Conservation (phyloP, 345 rosid genomes). For the Hibiscus syriacus region DNA sequence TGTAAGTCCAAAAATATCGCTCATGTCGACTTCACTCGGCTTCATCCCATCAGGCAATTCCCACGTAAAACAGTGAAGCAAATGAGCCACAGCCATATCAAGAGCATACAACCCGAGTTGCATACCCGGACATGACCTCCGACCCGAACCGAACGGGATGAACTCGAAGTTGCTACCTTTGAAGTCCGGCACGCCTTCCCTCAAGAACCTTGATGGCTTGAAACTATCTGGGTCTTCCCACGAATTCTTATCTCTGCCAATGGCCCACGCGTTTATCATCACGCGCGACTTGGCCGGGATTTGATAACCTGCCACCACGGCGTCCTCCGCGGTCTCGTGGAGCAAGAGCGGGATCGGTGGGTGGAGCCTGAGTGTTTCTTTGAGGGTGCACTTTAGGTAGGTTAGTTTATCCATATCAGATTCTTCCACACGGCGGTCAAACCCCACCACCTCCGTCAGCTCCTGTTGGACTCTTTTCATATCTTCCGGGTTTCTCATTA, state of each 20-base stretch:
- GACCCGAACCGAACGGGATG: slow-evolving; percentile 84
- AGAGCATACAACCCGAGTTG: slow-evolving; percentile 78
- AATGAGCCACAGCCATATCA: slow-evolving; percentile 61
- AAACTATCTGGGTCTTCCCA: slow-evolving; percentile 77
- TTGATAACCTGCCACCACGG: slow-evolving; percentile 48
- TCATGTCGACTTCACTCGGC: slow-evolving; percentile 77
- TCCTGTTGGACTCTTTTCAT: slow-evolving; percentile 62
- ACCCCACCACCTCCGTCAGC: slow-evolving; percentile 66
- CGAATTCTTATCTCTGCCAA: slow-evolving; percentile 56
- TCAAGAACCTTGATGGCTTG: slow-evolving; percentile 65
- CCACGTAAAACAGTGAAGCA: slow-evolving; percentile 76
- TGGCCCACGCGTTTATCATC: slow-evolving; percentile 74
- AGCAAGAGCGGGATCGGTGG: slow-evolving; percentile 95
- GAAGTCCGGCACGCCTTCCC: slow-evolving; percentile 57
- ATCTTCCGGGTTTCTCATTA: slow-evolving; percentile 63
- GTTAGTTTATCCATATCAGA: slow-evolving; percentile 57
- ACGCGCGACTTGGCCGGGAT: slow-evolving; percentile 63
- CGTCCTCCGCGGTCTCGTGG: slow-evolving; percentile 72
- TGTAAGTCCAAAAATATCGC: slow-evolving; percentile 75
- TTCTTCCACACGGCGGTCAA: slow-evolving; percentile 68
- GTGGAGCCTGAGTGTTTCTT: slow-evolving; percentile 81
- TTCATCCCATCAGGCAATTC: slow-evolving; percentile 86
- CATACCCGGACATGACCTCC: slow-evolving; percentile 94
- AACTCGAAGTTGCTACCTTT: slow-evolving; percentile 77
- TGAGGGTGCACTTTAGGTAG: slow-evolving; percentile 52